phyloP scores from a whole-genome alignment of 306 rosid genomes.

The Rosa persica region DNA sequence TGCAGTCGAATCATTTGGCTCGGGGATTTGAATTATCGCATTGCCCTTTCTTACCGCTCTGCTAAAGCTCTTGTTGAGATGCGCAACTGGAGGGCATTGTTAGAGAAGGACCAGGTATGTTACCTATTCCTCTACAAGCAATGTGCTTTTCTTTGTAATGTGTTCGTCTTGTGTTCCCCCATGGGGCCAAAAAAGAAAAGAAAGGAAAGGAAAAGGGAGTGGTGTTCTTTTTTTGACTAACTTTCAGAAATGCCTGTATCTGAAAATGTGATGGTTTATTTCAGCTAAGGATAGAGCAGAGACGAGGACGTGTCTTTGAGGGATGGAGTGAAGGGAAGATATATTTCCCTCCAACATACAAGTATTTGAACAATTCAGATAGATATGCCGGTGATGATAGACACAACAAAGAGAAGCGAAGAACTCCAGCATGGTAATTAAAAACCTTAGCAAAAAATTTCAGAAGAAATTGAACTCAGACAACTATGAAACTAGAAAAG shows the following conservation, averaged over 20 bases:
- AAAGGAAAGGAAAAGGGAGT: slow-evolving; percentile 5
- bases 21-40: slow-evolving; percentile 95
- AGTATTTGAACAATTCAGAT: slow-evolving; percentile 92
- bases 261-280: slow-evolving; percentile 33
- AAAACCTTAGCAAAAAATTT: slow-evolving; percentile 6
- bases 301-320: slow-evolving; percentile 73
- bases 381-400: slow-evolving; percentile 89
- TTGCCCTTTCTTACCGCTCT: slow-evolving; percentile 80
- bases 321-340: slow-evolving; percentile 96
- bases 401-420: slow-evolving; percentile 80
- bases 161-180: slow-evolving; percentile 11
- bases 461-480: background rate
- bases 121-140: slow-evolving; percentile 10
- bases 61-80: slow-evolving; percentile 93
- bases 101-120: slow-evolving; percentile 93
- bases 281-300: slow-evolving; percentile 84
- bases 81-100: slow-evolving; percentile 83
- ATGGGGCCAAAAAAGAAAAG: slow-evolving; percentile 12
- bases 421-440: slow-evolving; percentile 97
- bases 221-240: slow-evolving; percentile 13
- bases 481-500: slow-evolving; percentile 5
- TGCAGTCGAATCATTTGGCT: slow-evolving; percentile 94
- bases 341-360: slow-evolving; percentile 98
- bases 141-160: background rate
- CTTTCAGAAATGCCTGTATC: slow-evolving; percentile 18